Conservation (phyloP, 2,329 filamentous ascomycete species). For the Coniochaeta prunicola region DNA sequence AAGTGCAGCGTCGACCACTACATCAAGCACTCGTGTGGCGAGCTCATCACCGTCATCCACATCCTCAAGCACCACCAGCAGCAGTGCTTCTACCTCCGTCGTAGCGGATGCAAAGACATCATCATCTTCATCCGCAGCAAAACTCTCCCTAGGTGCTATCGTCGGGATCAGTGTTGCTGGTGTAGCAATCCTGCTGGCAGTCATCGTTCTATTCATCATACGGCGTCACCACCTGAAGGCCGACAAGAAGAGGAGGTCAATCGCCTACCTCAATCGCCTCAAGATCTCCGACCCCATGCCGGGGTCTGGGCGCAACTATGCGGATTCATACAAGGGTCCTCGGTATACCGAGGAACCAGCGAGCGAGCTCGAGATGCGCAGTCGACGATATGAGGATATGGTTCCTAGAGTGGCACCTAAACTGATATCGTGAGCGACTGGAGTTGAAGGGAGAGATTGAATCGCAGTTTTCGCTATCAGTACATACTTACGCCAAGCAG, state of each 20-base stretch:
- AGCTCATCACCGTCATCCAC: background rate
- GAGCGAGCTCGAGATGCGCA: constrained; percentile 41
- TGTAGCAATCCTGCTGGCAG: constrained; percentile 31
- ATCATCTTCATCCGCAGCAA: background rate
- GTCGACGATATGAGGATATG: constrained; percentile 52
- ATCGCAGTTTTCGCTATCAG: background rate
- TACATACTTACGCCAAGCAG: background rate
- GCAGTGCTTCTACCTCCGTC: background rate
- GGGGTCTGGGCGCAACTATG: constrained; percentile 32
- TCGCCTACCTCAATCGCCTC: constrained; percentile 19
- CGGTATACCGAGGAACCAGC: constrained; percentile 27
- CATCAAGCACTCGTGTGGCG: background rate
- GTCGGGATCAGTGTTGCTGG: constrained; percentile 42
- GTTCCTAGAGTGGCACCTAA: constrained; percentile 42
- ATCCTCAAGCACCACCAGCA: background rate
- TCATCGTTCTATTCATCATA: constrained; percentile 31
- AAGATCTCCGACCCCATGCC: constrained; percentile 46
- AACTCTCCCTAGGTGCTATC: constrained; percentile 34
- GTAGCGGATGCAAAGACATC: background rate
- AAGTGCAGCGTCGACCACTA: background rate
- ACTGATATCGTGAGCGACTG: constrained; percentile 20
- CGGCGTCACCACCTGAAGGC: constrained; percentile 20
- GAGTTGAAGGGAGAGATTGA: background rate
- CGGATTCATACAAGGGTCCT: background rate
- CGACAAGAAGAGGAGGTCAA: constrained; percentile 12